Evolutionary conservation across 257 asterid species (phyloP), one percentile per base, ranked within the genome.

Genomic region (Fraxinus americana): DNA sequence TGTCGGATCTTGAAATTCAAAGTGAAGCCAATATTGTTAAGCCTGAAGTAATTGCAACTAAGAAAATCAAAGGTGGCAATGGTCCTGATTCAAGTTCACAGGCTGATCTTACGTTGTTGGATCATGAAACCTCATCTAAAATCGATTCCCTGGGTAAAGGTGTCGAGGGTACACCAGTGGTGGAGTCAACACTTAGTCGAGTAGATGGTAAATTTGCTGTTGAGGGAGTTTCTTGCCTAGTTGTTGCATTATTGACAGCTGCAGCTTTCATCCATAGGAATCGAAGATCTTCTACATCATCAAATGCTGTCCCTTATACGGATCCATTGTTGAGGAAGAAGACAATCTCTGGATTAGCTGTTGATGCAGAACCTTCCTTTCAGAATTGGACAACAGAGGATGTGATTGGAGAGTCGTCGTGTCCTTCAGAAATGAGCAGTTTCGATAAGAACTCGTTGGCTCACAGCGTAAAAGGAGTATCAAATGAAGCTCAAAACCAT

Each of bases 371-470:
- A 73, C 77, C 79, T 14, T 57, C 72, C n/a, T 89, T 89, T 7
- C 83, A 74, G 70, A 84, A 79, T 27, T 78, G 82, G 87, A 70
- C 84, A 63, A 75, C 88, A 2, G 91, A 80, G 59, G 78, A 83
- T 39, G 78, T 21, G 23, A 66, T 25, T 30, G 86, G 82, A 11
- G 16, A 11, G 16, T 27, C 69, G 32, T 86, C 88, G 27, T 88
- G 93, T 61, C 85, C 93, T 12, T 91, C 94, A 2, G 94, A 86
- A 78, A 86, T 91, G 91, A 92, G 97, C 90, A 92, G 93, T 90
- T 89, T 83, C n/a, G 82, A 73, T 12, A 88, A 76, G 52, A 86
- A 82, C 73, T 80, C 82, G 36, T 83, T 84, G 39, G 82, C 87
- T 71, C 73, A 75, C 21, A 76, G 82, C 83, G 78, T 59, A 78